These are phyloP conservation scores for Coemansia furcata DNA, from an alignment of 192 early-diverging fungal species.

Conservation along the genomic window DNA sequence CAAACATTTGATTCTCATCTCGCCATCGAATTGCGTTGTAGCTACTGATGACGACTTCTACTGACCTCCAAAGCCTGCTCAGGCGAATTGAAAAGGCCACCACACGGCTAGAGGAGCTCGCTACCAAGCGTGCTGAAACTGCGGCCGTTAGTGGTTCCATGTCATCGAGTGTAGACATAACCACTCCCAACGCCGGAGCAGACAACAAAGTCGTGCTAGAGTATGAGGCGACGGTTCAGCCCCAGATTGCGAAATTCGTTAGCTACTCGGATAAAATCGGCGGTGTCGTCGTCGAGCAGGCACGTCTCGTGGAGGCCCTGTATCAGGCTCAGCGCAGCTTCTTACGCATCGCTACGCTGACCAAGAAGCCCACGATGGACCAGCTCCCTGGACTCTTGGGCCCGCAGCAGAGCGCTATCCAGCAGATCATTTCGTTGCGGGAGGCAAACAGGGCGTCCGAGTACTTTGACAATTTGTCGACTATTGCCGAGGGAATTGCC, in stretches of 20 bases:
- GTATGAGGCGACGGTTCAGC: constrained; percentile 56
- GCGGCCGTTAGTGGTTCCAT: constrained; percentile 5
- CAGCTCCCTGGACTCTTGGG: constrained; percentile 65
- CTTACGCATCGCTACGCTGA: constrained; percentile 62
- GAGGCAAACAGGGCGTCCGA: constrained; percentile 78
- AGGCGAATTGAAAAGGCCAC: constrained; percentile 93
- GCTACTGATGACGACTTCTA: constrained; percentile 40
- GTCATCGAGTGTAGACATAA: constrained; percentile 10
- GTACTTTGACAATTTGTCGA: constrained; percentile 76
- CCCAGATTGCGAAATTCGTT: constrained; percentile 41
- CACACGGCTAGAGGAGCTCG: constrained; percentile 82
- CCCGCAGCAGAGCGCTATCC: constrained; percentile 69
- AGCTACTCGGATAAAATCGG: constrained; percentile 52
- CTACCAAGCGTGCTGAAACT: constrained; percentile 56
- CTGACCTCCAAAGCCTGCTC: constrained; percentile 62
- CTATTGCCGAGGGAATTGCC: constrained; percentile 84
- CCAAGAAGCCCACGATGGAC: constrained; percentile 73
- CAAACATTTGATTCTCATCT: constrained; percentile 2
- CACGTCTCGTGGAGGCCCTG: constrained; percentile 57
- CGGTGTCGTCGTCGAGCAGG: constrained; percentile 66
- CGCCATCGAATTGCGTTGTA: neutral
- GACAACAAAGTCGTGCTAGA: constrained; percentile 47
- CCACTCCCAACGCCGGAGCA: constrained; percentile 32
- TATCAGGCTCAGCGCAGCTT: constrained; percentile 72
- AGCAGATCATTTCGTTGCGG: constrained; percentile 62